Evolutionary conservation across 2,329 filamentous ascomycete species (phyloP), one percentile per base, ranked within the genome.

Genomic region (Berkeleyomyces basicola): DNA sequence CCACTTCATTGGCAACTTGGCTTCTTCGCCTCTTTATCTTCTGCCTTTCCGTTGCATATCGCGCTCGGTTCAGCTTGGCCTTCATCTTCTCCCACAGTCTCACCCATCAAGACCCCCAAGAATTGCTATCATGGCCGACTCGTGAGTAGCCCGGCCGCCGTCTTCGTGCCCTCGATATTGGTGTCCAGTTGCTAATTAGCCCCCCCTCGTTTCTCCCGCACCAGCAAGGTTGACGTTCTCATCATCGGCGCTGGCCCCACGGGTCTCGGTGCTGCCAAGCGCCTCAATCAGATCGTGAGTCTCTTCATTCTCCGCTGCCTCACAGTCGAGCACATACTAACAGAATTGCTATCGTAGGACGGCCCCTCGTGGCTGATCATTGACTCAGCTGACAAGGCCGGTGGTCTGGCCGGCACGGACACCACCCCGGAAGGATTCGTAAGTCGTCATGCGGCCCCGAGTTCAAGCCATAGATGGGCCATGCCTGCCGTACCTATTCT

Each of bases 181-280:
- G n/a, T 31, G 7, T 33, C 47, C 49, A 7, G 23, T 42, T 59
- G 16, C 49, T 59, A 42, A 61, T 55, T 55, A 46, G 9, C 31
- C 33, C 33, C n/a, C 36, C 46, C n/a, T 37, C 33, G 23, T 36
- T 14, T 58, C 9, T 39, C 39, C 57, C 39, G 14, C 40, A 16
- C 11, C n/a, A 62, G 53, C 23, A 53, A 61, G 36, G 63, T 64
- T 55, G 63, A 99, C 77, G 87, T 99, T 69, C 89, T 99, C 73
- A 85, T 99, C 76, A 96, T 97, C 79, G 93, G 93, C 73, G 92
- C 92, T 77, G 93, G 93, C 73, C 93, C 93, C 70, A 97, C 93
- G 72, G 93, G 93, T 77, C 84, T 97, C 70, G 93, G 93, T 81
- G 93, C 93, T 74, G 93, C 93, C 70, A 99, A 99, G 82, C 89